These are phyloP conservation scores for Neocallimastix lanati DNA, from an alignment of 192 early-diverging fungal species.

Conservation along the genomic window DNA sequence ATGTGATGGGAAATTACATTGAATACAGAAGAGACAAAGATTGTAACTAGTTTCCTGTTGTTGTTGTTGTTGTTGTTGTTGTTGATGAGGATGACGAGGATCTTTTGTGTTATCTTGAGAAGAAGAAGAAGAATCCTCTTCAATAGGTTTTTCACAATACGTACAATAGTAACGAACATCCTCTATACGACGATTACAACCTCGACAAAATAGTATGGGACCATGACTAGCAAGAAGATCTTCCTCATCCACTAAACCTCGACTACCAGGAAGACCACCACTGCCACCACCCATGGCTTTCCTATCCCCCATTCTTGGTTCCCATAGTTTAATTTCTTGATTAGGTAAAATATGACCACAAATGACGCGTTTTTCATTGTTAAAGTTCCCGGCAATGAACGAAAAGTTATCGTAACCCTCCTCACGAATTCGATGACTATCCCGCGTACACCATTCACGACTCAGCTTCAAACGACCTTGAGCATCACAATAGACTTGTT, in stretches of 20 bases:
- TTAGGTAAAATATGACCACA: not conserved
- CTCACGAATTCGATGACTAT: not conserved
- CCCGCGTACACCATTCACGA: not conserved
- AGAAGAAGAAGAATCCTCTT: conserved; percentile 50
- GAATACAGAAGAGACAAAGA: conserved; percentile 36
- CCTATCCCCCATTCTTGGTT: not conserved
- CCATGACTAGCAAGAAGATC: not conserved
- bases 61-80: too few species aligned
- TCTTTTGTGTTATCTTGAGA: too few species aligned
- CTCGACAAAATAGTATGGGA: not conserved
- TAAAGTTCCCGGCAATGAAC: not conserved
- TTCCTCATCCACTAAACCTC: not conserved
- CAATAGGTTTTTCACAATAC: conserved; percentile 55
- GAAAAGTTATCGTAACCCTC: not conserved
- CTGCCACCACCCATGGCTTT: not conserved
- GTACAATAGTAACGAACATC: conserved; percentile 43
- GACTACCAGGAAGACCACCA: not conserved
- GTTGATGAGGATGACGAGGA: too few species aligned
- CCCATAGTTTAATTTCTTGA: not conserved
- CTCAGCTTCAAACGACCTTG: not conserved
- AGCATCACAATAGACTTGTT: not conserved
- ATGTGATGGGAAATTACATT: conserved; percentile 9
- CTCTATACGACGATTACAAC: not conserved
- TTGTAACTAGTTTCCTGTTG: conserved; percentile 28
- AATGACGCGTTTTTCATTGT: not conserved